These are phyloP conservation scores for Podospora conica DNA, from an alignment of 495 filamentous ascomycete genomes.

Conservation along the genomic window DNA sequence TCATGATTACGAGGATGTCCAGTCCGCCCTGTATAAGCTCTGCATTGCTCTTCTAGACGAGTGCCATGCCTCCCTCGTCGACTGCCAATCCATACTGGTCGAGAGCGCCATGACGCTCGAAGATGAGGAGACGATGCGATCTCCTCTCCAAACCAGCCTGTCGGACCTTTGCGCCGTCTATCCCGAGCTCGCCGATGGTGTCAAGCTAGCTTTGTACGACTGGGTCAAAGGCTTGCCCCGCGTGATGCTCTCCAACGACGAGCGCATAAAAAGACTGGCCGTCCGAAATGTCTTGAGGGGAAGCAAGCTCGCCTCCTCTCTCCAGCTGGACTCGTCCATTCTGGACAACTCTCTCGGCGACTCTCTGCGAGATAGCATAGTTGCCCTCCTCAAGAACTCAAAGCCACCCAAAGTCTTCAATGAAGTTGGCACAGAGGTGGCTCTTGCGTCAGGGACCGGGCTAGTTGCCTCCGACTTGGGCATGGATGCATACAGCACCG, in stretches of 20 bases:
- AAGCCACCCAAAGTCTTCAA: conserved; percentile 26
- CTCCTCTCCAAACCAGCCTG: conserved; percentile 42
- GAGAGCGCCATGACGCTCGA: conserved; percentile 76
- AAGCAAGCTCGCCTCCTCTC: conserved; percentile 58
- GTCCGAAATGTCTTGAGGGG: conserved; percentile 69
- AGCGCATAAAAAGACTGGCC: conserved; percentile 62
- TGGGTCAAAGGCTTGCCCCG: conserved; percentile 79
- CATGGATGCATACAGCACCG: conserved; percentile 48
- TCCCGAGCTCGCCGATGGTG: conserved; percentile 53
- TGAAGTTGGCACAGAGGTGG: conserved; percentile 8
- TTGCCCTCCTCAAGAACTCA: conserved; percentile 35
- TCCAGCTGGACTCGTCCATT: conserved; percentile 62
- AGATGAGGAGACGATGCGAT: conserved; percentile 43
- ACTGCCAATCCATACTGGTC: conserved; percentile 63
- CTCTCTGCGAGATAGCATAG: conserved; percentile 57
- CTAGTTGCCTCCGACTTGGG: conserved; percentile 22
- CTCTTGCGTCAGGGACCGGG: conserved; percentile 19
- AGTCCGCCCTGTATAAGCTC: conserved; percentile 57
- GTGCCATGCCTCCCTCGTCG: conserved; percentile 65
- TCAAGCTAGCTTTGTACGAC: conserved; percentile 68
- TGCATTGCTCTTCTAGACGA: conserved; percentile 70
- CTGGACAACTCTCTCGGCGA: conserved; percentile 61
- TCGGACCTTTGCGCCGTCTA: conserved; percentile 59
- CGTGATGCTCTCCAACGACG: conserved; percentile 79
- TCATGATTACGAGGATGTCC: conserved; percentile 67